Evolutionary conservation across 2,329 filamentous ascomycete genomes (phyloP), one percentile per base, ranked within the genome.

Genomic region (Verticillium dahliae): DNA sequence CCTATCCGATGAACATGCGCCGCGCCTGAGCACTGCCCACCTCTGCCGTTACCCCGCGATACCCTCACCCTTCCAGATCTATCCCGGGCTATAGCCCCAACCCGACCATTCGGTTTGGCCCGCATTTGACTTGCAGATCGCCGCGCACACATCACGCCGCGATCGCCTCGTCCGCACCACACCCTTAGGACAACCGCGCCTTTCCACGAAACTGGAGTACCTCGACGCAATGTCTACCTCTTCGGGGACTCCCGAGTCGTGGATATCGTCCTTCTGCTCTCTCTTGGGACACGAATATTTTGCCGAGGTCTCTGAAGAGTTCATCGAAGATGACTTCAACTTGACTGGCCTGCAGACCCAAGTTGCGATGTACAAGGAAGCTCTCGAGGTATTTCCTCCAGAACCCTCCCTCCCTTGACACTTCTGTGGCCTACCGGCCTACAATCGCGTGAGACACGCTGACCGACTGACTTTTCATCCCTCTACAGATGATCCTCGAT

Each of bases 261-360:
- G 95, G 95, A 98, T 99, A 80, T 90, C 92, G 66, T 96, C 93
- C 62, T 99, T 97, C 76, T 99, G 95, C 81, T 92, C 91, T 45
- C 82, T 98, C 56, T 85, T 98, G 63, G 95, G 95, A 65, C 95
- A 99, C 75, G 95, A 99, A 77, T 99, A 98, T 80, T 99, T 99
- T 76, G 95, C 95, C 65, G 95, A 99, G 80, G 94, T 99, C 58
- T 95, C 92, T 56, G 95, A 99, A 78, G 95, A 99, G 72, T 99
- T 99, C 71, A 98, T 99, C 73, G 95, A 99, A 76, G 95, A 99
- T 86, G 95, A 99, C 76, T 99, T 99, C 83, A 99, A 99, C 77
- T 82, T 99, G 67, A 99, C 95, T 1, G 95, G 95, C 58, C 82
- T 99, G 70, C 92, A 97, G 76, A 90, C 89, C 63, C 94, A 98